phyloP scores from a whole-genome alignment of 2,329 filamentous ascomycete species.

The Aspergillus ruber region DNA sequence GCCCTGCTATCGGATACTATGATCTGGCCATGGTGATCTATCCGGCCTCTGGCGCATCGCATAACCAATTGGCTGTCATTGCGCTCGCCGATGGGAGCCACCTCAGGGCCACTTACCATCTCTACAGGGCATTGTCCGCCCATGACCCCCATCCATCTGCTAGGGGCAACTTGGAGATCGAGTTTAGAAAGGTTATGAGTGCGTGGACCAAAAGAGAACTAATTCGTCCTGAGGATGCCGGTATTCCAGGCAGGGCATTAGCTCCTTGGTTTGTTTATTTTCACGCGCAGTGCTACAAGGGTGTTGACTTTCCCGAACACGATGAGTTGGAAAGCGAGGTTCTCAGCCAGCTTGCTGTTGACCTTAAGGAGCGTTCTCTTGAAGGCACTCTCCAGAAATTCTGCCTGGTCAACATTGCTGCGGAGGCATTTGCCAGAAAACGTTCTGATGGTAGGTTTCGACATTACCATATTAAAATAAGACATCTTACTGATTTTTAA shows the following conservation, averaged over 20 bases:
- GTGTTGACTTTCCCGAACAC: conserved; percentile 65
- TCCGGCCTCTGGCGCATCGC: conserved; percentile 71
- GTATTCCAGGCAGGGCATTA: conserved; percentile 51
- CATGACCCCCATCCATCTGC: conserved; percentile 69
- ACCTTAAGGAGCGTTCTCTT: conserved; percentile 62
- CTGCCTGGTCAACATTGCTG: conserved; percentile 76
- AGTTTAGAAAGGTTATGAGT: conserved; percentile 62
- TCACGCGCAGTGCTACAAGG: conserved; percentile 77
- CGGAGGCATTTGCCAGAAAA: conserved; percentile 64
- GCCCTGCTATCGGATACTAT: conserved; percentile 77
- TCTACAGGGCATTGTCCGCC: conserved; percentile 75
- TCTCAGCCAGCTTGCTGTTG: conserved; percentile 66
- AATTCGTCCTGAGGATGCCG: conserved; percentile 44
- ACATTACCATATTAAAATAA: conserved; percentile 1
- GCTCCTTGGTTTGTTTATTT: conserved; percentile 77
- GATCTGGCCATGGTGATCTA: conserved; percentile 70
- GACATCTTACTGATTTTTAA: conserved; percentile 9
- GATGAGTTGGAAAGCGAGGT: conserved; percentile 82
- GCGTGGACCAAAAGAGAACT: conserved; percentile 53
- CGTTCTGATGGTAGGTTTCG: conserved; percentile 50
- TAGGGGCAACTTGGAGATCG: conserved; percentile 67
- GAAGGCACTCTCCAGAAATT: conserved; percentile 68
- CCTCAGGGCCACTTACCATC: conserved; percentile 78
- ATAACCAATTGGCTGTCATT: conserved; percentile 88
- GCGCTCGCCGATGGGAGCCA: conserved; percentile 69